phyloP scores from a whole-genome alignment of 2,329 filamentous ascomycete species.

The Ascochyta fabae region DNA sequence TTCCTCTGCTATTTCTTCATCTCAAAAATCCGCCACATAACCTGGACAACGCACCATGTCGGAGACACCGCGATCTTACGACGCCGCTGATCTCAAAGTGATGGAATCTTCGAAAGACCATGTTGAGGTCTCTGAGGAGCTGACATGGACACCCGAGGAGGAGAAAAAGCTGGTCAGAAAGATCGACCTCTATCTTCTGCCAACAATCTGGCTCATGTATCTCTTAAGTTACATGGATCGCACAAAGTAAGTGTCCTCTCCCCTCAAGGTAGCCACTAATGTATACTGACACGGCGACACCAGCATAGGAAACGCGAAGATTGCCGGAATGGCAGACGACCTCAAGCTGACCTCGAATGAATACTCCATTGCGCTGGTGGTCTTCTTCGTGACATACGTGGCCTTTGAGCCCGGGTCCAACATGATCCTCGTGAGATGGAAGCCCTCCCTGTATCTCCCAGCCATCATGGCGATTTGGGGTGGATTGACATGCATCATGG shows the following conservation, averaged over 20 bases:
- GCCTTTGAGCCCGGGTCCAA: conserved; percentile 62
- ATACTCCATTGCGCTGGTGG: conserved; percentile 59
- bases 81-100: conserved; percentile 29
- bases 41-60: conserved; percentile 25
- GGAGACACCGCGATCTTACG: conserved; percentile 30
- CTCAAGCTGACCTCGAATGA: conserved; percentile 56
- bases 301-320: conserved; percentile 59
- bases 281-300: conserved; percentile 10
- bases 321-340: conserved; percentile 59
- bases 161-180: conserved; percentile 57
- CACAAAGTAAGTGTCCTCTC: conserved; percentile 36
- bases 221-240: conserved; percentile 57
- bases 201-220: conserved; percentile 60
- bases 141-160: conserved; percentile 57
- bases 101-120: conserved; percentile 50
- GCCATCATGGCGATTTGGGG: conserved; percentile 63
- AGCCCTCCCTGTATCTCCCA: conserved; percentile 58
- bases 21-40: background rate
- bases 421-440: conserved; percentile 58
- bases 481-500: conserved; percentile 58
- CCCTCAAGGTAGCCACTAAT: background rate
- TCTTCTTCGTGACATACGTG: conserved; percentile 62
- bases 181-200: conserved; percentile 57
- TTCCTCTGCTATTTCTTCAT: background rate
- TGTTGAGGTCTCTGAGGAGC: conserved; percentile 52